Evolutionary conservation across 495 filamentous ascomycete species (phyloP).

Genomic region (Penicillium parvum): DNA sequence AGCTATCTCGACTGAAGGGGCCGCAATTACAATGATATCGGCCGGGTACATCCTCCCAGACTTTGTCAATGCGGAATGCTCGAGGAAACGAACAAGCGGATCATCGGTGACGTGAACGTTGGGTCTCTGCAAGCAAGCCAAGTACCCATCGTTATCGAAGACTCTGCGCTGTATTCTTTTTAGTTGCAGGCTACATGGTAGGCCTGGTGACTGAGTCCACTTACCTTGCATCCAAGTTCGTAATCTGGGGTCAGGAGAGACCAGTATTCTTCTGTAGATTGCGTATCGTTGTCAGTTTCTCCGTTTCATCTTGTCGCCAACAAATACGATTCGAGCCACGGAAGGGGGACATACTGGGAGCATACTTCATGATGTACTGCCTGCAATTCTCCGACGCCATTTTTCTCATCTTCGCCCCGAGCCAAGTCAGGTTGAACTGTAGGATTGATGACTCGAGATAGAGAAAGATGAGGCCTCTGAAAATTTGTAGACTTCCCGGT

Average conservation of each 20-base stretch:
- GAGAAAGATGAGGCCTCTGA: not conserved
- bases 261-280: slow-evolving; percentile 6
- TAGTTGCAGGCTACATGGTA: not conserved
- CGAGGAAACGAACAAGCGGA: slow-evolving; percentile 5
- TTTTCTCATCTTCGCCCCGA: not conserved
- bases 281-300: no score
- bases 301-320: no score
- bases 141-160: slow-evolving; percentile 10
- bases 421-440: not conserved
- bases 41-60: slow-evolving; percentile 6
- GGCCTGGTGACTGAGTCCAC: not conserved
- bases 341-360: not conserved
- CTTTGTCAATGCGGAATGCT: slow-evolving; percentile 9
- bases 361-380: not conserved
- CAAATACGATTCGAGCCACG: no score
- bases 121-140: slow-evolving; percentile 6
- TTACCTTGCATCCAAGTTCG: slow-evolving; percentile 7
- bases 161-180: slow-evolving; percentile 14
- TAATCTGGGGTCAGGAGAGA: not conserved
- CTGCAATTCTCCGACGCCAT: not conserved
- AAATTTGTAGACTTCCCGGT: not conserved
- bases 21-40: slow-evolving; percentile 18
- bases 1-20: not conserved
- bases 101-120: slow-evolving; percentile 15
- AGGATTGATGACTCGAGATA: not conserved